Evolutionary conservation across 495 filamentous ascomycete species (phyloP).

Genomic region (Coniosporium apollinis): DNA sequence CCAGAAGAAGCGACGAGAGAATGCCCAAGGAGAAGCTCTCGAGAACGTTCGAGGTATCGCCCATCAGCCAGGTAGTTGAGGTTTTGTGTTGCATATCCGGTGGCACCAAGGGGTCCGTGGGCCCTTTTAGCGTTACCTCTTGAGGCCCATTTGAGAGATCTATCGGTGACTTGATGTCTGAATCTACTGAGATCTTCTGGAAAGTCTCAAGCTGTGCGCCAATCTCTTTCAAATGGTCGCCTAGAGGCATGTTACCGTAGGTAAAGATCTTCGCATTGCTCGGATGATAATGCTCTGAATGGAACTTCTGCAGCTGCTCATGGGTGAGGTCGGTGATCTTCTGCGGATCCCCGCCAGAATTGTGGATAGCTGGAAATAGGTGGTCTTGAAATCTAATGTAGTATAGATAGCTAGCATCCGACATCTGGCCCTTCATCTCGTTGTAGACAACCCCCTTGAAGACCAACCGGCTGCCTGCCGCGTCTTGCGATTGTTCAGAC

Average conservation of each 20-base stretch:
- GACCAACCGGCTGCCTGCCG: slow-evolving; percentile 43
- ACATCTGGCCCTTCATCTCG: slow-evolving; percentile 99
- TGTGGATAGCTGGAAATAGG: slow-evolving; percentile 82
- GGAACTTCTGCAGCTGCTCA: slow-evolving; percentile 69
- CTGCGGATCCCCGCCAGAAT: slow-evolving; percentile 87
- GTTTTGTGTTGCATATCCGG: slow-evolving; percentile 81
- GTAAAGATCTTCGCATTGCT: slow-evolving; percentile 92
- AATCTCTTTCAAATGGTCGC: slow-evolving; percentile 61
- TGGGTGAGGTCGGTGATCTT: slow-evolving; percentile 92
- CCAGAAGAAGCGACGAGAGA: slow-evolving; percentile 63
- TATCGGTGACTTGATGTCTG: slow-evolving; percentile 58
- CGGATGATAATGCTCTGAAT: slow-evolving; percentile 83
- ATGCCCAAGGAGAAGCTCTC: slow-evolving; percentile 77
- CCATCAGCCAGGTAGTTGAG: slow-evolving; percentile 81
- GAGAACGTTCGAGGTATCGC: slow-evolving; percentile 59
- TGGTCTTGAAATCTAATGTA: slow-evolving; percentile 90
- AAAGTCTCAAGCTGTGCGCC: slow-evolving; percentile 55
- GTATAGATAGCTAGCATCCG: slow-evolving; percentile 87
- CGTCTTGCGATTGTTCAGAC: slow-evolving; percentile 26
- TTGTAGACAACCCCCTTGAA: slow-evolving; percentile 99
- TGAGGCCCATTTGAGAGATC: slow-evolving; percentile 48
- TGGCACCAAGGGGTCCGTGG: slow-evolving; percentile 75
- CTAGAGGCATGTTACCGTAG: slow-evolving; percentile 82
- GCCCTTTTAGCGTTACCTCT: slow-evolving; percentile 56
- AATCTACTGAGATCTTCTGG: slow-evolving; percentile 47